Evolutionary conservation across 305 asterid species (phyloP).

Genomic region (Fraxinus latifolia): DNA sequence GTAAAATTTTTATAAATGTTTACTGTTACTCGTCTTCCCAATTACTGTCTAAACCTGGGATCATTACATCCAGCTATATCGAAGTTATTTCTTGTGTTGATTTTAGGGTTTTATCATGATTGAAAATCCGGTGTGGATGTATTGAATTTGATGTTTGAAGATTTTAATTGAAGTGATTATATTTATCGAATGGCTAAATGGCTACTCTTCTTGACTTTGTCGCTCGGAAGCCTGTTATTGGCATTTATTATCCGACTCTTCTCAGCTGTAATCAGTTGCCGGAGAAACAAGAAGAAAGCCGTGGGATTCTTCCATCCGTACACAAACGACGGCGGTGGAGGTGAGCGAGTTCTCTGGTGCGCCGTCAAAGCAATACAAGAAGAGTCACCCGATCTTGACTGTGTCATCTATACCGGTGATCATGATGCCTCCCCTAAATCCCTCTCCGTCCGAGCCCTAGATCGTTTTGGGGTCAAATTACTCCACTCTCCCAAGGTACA

Average conservation of each 20-base stretch:
- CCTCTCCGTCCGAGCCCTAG: slow-evolving; percentile 64
- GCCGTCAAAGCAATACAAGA: slow-evolving; percentile 34
- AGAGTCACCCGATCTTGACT: slow-evolving; percentile 63
- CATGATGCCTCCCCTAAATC: slow-evolving; percentile 68
- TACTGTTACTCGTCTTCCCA: not conserved
- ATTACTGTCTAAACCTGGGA: not conserved
- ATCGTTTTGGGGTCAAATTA: slow-evolving; percentile 82
- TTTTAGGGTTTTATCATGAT: not conserved
- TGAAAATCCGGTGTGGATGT: not conserved
- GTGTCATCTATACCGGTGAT: slow-evolving; percentile 81
- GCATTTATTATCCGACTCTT: slow-evolving; percentile 34
- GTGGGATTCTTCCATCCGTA: slow-evolving; percentile 57
- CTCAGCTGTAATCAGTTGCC: slow-evolving; percentile 32
- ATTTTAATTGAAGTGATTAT: not conserved
- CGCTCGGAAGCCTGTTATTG: slow-evolving; percentile 32
- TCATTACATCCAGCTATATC: not conserved
- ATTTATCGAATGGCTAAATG: slow-evolving; percentile 20
- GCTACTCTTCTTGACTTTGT: slow-evolving; percentile 21
- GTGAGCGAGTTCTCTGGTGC: slow-evolving; percentile 34
- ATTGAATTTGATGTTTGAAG: not conserved
- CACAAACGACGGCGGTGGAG: slow-evolving; percentile 89
- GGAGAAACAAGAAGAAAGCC: slow-evolving; percentile 46
- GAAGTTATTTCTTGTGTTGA: not conserved
- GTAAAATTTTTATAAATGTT: not conserved
- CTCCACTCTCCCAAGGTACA: slow-evolving; percentile 56